Evolutionary conservation across 306 rosid species (phyloP).

Genomic region (Trichosanthes cucumerina): DNA sequence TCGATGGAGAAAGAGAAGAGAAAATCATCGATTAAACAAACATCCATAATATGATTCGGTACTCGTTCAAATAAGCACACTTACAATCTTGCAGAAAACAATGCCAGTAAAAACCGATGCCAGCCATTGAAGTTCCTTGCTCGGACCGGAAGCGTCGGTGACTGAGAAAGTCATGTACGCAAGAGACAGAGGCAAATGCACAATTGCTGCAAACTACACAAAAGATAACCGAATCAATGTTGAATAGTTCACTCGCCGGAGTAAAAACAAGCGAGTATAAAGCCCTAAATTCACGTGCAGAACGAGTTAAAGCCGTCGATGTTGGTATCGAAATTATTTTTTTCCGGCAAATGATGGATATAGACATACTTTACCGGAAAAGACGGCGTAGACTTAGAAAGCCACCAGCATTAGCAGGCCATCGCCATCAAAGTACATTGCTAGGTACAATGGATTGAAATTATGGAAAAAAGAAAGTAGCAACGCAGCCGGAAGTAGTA

Average conservation of each 20-base stretch:
- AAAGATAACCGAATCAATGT: not conserved
- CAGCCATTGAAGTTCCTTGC: constrained; percentile 52
- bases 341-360: not conserved
- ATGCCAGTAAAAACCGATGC: constrained; percentile 47
- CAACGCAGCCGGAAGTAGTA: not conserved
- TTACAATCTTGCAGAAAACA: constrained; percentile 56
- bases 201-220: constrained; percentile 30
- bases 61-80: constrained; percentile 20
- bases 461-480: no score
- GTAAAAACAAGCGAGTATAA: not conserved
- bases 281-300: constrained; percentile 9
- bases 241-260: not conserved
- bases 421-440: not conserved
- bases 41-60: not conserved
- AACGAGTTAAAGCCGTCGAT: not conserved
- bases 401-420: not conserved
- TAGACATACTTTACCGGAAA: not conserved
- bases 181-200: constrained; percentile 29
- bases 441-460: not conserved
- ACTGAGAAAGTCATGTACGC: constrained; percentile 23
- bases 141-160: constrained; percentile 26
- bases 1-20: not conserved
- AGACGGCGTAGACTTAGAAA: not conserved
- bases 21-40: not conserved
- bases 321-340: not conserved